Base-by-base conservation (phyloP, 2,329 filamentous ascomycete genomes). In the Albophoma yamanashiensis region DNA sequence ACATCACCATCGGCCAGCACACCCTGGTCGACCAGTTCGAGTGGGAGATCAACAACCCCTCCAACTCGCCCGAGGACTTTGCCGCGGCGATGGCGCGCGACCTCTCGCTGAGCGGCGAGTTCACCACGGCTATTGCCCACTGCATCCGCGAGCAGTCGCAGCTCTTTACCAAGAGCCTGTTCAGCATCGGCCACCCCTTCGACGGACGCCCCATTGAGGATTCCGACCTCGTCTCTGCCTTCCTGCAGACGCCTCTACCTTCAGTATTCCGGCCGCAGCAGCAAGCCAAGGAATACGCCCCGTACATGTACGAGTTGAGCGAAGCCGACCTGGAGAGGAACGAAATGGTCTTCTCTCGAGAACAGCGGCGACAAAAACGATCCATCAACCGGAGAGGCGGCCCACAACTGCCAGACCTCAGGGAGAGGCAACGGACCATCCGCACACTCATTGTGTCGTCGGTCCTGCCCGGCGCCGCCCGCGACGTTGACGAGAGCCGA, bases 11-110 rank as follows among this genome's bases (percentile, higher is more conserved):
- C 69, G 94, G 93, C 47, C 89, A 91, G 64, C 91, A 96, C 70
- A 97, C 92, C 0, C 80, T 99, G 34, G 88, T 97, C 42, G 94
- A 99, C 69, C 94, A 97, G 71, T 97, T 99, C 63, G 94, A 99
- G 74, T 99, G 94, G 94, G 94, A 99, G 67, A 92, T 97, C 71
- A 97, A 97, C 75, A 95, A 96, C 71, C 89, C 92, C 0, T 78
- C 88, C 59, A 99, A 99, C 73, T 95, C 89, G 0, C 92, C 94
- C 2, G 94, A 99, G 75, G 91, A 96, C 61, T 99, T 99, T 72
- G 94, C 94, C 34, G 80, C 84, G 62, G 87, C 87, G 70, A 96
- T 97, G 91, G 87, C 92, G 0, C 85, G 86, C 61, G 94, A 99
- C 69, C 81, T 99, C 34, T 92, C 92, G 5, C 82, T 99, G 22